A percentile compares a stretch with the other conserved stretches of the same genome.
Evolutionary conservation across 2,329 filamentous ascomycete species (phyloP).

Genomic region (Onygenales sp.): DNA sequence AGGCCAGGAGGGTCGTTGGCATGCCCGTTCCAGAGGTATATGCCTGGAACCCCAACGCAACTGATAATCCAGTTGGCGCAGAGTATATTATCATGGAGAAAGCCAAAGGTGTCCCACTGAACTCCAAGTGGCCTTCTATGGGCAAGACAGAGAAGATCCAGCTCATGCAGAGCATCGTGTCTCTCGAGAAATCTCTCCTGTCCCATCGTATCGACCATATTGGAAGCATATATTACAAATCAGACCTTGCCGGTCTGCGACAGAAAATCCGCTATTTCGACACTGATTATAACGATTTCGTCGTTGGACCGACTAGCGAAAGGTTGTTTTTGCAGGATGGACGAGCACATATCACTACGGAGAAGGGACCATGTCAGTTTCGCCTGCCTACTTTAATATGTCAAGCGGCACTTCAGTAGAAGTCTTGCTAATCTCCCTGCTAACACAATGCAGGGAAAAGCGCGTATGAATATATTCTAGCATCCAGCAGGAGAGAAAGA

Average conservation of each 20-base stretch:
- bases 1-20: not conserved
- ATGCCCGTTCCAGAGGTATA: not conserved
- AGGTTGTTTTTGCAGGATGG: slow-evolving; percentile 1
- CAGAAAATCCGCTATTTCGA: not conserved
- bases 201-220: not conserved
- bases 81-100: slow-evolving; percentile 1
- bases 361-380: slow-evolving; percentile 3
- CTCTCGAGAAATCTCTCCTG: slow-evolving; percentile 1
- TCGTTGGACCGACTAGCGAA: not conserved
- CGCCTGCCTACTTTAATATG: not conserved
- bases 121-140: not conserved
- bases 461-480: slow-evolving; percentile 2
- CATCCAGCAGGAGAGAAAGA: not conserved
- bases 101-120: not conserved
- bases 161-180: slow-evolving; percentile 13
- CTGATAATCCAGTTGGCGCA: not conserved
- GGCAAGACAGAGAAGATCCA: not conserved
- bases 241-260: not conserved
- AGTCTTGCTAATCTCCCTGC: not conserved
- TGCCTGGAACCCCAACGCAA: not conserved
- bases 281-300: not conserved
- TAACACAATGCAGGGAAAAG: slow-evolving; percentile 1
- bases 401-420: not conserved
- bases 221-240: slow-evolving; percentile 2
- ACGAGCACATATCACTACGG: not conserved